phyloP scores from a whole-genome alignment of 1,139 yeast genomes.

The Lodderomyces elongisporus region DNA sequence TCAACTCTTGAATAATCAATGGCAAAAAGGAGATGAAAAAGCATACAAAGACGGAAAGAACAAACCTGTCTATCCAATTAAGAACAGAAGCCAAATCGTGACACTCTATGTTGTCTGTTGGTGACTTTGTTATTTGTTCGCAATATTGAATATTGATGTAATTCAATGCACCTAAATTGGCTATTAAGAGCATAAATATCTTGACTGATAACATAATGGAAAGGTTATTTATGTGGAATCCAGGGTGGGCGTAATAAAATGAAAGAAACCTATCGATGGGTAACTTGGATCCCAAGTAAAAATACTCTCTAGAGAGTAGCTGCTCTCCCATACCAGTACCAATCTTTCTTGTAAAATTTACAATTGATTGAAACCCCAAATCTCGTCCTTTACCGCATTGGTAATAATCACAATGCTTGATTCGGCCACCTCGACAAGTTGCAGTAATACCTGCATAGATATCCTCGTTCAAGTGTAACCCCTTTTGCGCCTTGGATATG shows the following conservation, averaged over 20 bases:
- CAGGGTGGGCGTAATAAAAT: slow-evolving; percentile 88
- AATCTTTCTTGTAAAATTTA: slow-evolving; percentile 81
- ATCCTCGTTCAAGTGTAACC: slow-evolving; percentile 82
- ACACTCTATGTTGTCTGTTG: slow-evolving; percentile 47
- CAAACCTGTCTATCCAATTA: slow-evolving; percentile 77
- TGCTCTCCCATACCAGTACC: slow-evolving; percentile 98
- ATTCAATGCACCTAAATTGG: slow-evolving; percentile 63
- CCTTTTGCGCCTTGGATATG: slow-evolving; percentile 81
- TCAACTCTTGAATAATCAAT: slow-evolving; percentile 67
- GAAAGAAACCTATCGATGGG: slow-evolving; percentile 79
- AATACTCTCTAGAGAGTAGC: slow-evolving; percentile 76
- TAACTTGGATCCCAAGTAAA: slow-evolving; percentile 70
- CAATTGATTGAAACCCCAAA: slow-evolving; percentile 77
- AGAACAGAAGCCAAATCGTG: slow-evolving; percentile 68
- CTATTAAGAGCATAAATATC: slow-evolving; percentile 59
- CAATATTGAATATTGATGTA: slow-evolving; percentile 35
- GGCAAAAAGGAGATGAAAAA: slow-evolving; percentile 83
- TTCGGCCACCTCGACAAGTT: slow-evolving; percentile 73
- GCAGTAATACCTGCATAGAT: slow-evolving; percentile 92
- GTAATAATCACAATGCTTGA: slow-evolving; percentile 80
- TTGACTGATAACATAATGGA: slow-evolving; percentile 74
- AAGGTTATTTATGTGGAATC: slow-evolving; percentile 79
- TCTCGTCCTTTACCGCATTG: slow-evolving; percentile 94
- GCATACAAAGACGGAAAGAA: slow-evolving; percentile 75
- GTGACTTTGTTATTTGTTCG: too few relatives aligned